A percentile compares a stretch with the other conserved stretches of the same genome.
Evolutionary conservation across 768 basidiomycete genomes (phyloP).

Genomic region (Suillus cothurnatus): DNA sequence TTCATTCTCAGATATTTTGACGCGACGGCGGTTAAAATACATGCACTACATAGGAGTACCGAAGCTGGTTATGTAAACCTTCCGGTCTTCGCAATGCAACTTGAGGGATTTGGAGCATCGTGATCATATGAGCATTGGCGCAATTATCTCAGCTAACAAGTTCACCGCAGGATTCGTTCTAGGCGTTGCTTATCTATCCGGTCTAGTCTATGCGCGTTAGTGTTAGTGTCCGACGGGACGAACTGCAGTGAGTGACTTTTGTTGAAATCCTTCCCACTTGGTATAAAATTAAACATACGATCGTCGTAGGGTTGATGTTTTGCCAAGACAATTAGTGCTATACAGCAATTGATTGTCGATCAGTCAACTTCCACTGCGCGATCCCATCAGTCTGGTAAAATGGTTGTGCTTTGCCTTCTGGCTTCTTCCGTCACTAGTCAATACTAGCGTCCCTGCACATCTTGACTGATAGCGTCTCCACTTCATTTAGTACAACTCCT

Average conservation of each 20-base stretch:
- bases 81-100: neutral
- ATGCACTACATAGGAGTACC: neutral
- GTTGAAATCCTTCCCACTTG: neutral
- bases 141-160: slow-evolving; percentile 11
- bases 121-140: slow-evolving; percentile 3
- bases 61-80: neutral
- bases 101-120: slow-evolving; percentile 1
- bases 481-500: slow-evolving; percentile 6
- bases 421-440: neutral
- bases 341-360: neutral
- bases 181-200: slow-evolving; percentile 3
- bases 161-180: neutral
- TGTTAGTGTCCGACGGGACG: too few species aligned
- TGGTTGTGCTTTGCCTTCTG: slow-evolving; percentile 3
- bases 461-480: slow-evolving; percentile 2
- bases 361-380: neutral
- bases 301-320: slow-evolving; percentile 11
- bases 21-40: neutral
- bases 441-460: slow-evolving; percentile 6
- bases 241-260: neutral
- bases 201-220: neutral
- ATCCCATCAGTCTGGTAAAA: neutral
- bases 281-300: neutral
- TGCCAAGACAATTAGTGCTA: neutral
- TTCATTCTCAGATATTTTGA: neutral